Evolutionary conservation across 371 early-diverging fungal species (phyloP), one percentile per base, ranked within the genome.

Genomic region (Apophysomyces variabilis): DNA sequence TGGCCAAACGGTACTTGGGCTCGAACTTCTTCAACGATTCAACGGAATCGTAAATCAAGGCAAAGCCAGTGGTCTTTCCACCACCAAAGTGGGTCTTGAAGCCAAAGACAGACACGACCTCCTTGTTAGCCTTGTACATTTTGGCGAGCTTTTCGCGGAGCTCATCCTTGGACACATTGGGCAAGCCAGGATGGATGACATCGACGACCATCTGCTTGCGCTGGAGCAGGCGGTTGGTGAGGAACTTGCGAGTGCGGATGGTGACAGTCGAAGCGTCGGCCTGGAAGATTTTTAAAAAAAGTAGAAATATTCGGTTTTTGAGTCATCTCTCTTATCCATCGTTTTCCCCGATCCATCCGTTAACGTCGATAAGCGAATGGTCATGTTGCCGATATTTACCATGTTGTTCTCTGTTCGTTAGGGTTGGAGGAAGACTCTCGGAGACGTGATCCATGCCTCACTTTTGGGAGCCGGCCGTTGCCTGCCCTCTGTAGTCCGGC

Each of bases 181-280:
- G 89, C 65, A 88, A 89, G 58, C 92, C 93, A 61, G 98, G 98
- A 86, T 99, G 99, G 76, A 96, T 83, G 73, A 99, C 89, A 81
- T 99, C 98, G 58, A 98, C 89, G 61, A 96, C 94, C 94, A 98
- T 95, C 90, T 99, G 99, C 92, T 93, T 97, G 80, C 99, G 92
- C 84, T 93, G 92, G 71, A 99, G 93, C 74, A 99, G 90, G 76
- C 94, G 95, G 96, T 99, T 99, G 81, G 97, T 96, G 75, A 98
- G 87, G 92, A 96, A 98, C 90, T 98, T 96, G 86, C 96, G 93
- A 76, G 99, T 98, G 78, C 99, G 89, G 84, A 99, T 90, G 75
- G 97, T 99, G 82, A 93, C 95, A 82, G 89, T 75, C 75, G 85
- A 79, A 62, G 79, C 69, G 86, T 92, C 89, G 81, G 90, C 86